These are phyloP conservation scores for Skeletonema potamos DNA, from an alignment of 108 stramenopile species.

Conservation along the genomic window DNA sequence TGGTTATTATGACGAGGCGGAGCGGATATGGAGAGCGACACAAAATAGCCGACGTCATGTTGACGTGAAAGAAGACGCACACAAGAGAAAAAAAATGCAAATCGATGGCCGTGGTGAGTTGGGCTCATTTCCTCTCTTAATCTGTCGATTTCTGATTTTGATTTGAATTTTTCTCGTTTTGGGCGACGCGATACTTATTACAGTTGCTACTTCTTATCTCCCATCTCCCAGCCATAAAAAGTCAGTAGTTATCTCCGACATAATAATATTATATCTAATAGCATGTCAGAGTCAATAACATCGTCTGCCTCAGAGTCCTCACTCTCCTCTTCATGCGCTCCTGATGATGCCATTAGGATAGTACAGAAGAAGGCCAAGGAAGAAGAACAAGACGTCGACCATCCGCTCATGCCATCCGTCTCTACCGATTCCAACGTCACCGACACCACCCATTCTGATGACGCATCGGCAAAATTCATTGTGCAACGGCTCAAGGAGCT, in stretches of 20 bases:
- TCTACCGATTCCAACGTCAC: background rate
- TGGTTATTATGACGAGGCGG: too few relatives aligned
- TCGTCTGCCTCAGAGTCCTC: background rate
- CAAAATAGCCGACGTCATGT: background rate
- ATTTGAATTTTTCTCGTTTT: too few relatives aligned
- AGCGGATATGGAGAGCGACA: too few relatives aligned
- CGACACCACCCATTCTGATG: background rate
- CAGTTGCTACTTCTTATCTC: too few relatives aligned
- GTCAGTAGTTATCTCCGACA: too few relatives aligned
- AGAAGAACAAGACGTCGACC: background rate
- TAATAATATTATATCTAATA: too few relatives aligned
- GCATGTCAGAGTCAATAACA: background rate
- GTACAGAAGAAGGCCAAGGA: background rate
- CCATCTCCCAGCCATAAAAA: too few relatives aligned
- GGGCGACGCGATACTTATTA: too few relatives aligned
- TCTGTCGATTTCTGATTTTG: too few relatives aligned
- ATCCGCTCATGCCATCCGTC: background rate
- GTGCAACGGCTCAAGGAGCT: slow-evolving; percentile 30
- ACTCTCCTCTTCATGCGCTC: background rate
- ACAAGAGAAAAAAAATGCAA: too few relatives aligned
- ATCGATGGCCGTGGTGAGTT: background rate
- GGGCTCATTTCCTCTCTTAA: too few relatives aligned
- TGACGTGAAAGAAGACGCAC: too few relatives aligned
- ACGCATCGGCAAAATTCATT: slow-evolving; percentile 22
- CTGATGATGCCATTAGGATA: background rate